Evolutionary conservation across 202 grass and related monocot genomes (phyloP), one percentile per base, ranked within the genome.

Genomic region (Tripidium arundinaceum): DNA sequence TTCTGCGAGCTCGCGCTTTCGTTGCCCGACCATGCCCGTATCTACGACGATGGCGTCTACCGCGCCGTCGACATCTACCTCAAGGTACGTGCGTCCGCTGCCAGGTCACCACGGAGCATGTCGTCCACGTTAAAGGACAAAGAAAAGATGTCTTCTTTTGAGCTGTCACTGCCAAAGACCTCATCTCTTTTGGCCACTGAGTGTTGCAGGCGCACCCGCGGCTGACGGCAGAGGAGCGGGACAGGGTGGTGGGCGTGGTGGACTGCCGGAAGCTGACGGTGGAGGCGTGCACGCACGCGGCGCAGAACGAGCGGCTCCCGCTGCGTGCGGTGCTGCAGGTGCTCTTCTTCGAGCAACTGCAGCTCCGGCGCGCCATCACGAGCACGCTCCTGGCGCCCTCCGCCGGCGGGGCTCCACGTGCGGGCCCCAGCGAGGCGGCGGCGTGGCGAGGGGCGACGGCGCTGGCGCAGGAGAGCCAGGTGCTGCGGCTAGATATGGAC

Each of bases 311-410:
- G 82, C 85, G 84, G 34, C 88, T 97, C 65, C 94, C 94, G 43
- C 88, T 97, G 72, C 89, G 94, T 12, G 86, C 91, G 8, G 94
- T 97, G 57, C 90, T 97, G 41, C 94, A 97, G 76, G 94, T 97
- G 77, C 94, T 97, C 79, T 97, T 97, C 86, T 97, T 97, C 84
- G 91, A 93, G 85, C 94, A 97, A 87, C 84, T 93, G 18, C 94
- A 97, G 85, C 87, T 97, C 46, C 86, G 90, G 33, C 86, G 83
- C 10, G 90, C 90, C 22, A 91, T 97, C 75, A n/a, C 91, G 2
- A 54, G 85, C 79, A 90, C 89, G 45, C 89, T 94, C 10, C 60
- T 83, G 18, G 77, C 73, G 29, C 47, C 91, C 50, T 22, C 75
- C 29, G 80, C 2, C 37, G 55, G 50, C 16, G 46, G 14, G 68